Base-by-base conservation (phyloP, 2,329 filamentous ascomycete genomes). In the Curvularia spicifera region DNA sequence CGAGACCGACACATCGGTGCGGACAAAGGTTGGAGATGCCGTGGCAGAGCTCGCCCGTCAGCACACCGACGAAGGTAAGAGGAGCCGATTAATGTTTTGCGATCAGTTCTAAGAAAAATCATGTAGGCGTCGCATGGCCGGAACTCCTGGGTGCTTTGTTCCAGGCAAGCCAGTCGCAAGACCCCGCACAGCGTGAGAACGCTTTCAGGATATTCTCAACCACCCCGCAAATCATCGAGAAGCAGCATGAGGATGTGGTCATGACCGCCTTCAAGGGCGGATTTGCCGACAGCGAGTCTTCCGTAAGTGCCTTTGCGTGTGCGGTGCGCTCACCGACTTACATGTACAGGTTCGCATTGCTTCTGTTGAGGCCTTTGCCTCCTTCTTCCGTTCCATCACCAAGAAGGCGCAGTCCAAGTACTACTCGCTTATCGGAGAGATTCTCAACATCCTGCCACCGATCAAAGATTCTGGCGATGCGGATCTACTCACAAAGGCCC, bases 1-100 rank as follows among this genome's bases (percentile, higher is more conserved):
- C 61, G 95, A 98, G 80, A 81, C 85, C 22, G 86, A 90, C 61
- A 85, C 88, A 61, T 82, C 86, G 39, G 91, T 97, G 46, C 86
- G 95, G 71, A 95, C 97, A 81, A 99, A 99, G 79, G 91, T 98
- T 74, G 95, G 93, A 69, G 95, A 99, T 79, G 93, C 94, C n/a
- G 91, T 98, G 61, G 95, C 95, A 24, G 95, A 99, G 79, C 84
- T 99, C 60, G 95, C 94, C 44, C 88, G 95, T 71, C 93, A 99
- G 80, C 97, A 97, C 79, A 90, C 91, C 44, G 95, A 98, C 71
- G 92, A 90, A 72, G 89, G 92, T 96, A 84, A 77, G 88, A 81
- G 45, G 12, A 20, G 15, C 10, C 26, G 31, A 50, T 51, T 24
- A 33, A 37, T 10, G 24, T 20, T 8, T 5, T 20, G 51, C 12